A percentile compares a stretch with the other conserved stretches of the same genome.
Evolutionary conservation across 2,329 filamentous ascomycete species (phyloP).

Genomic region (Exophiala calicioides): DNA sequence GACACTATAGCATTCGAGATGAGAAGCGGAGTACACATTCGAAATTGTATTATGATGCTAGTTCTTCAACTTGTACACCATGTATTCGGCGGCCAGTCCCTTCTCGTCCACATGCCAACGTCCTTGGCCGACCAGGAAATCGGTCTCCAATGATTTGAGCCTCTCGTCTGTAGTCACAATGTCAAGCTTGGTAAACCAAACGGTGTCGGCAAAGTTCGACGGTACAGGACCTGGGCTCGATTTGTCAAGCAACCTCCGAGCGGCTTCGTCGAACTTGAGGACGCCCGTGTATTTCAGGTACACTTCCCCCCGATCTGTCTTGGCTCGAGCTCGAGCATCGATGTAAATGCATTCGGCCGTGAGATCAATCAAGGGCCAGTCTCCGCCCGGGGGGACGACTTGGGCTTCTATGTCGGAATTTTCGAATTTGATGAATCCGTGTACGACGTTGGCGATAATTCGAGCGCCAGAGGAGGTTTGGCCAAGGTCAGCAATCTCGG

Average conservation of each 20-base stretch:
- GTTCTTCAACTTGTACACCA: slow-evolving; percentile 10
- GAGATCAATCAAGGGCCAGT: slow-evolving; percentile 7
- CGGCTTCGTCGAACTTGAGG: slow-evolving; percentile 1
- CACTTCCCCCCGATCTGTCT: slow-evolving; percentile 8
- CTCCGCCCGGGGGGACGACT: slow-evolving; percentile 4
- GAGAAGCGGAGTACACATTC: too few relatives aligned
- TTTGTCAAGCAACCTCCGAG: slow-evolving; percentile 1
- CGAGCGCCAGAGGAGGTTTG: too few relatives aligned
- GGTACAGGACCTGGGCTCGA: neutral
- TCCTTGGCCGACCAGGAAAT: slow-evolving; percentile 6
- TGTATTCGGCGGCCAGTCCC: slow-evolving; percentile 7
- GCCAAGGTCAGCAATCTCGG: too few relatives aligned
- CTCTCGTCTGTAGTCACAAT: slow-evolving; percentile 3
- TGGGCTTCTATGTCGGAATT: slow-evolving; percentile 3
- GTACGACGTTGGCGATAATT: slow-evolving; percentile 1
- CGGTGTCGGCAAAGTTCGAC: slow-evolving; percentile 4
- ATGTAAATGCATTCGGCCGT: neutral
- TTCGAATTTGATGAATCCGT: slow-evolving; percentile 9
- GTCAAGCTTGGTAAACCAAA: slow-evolving; percentile 6
- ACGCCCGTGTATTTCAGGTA: slow-evolving; percentile 5
- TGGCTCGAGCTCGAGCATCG: slow-evolving; percentile 6
- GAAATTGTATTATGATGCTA: slow-evolving; percentile 6
- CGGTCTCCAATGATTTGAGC: slow-evolving; percentile 8
- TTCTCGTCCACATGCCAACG: slow-evolving; percentile 10
- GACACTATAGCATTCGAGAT: too few relatives aligned